phyloP scores from a whole-genome alignment of 345 rosid species.

The Excoecaria cochinchinensis region DNA sequence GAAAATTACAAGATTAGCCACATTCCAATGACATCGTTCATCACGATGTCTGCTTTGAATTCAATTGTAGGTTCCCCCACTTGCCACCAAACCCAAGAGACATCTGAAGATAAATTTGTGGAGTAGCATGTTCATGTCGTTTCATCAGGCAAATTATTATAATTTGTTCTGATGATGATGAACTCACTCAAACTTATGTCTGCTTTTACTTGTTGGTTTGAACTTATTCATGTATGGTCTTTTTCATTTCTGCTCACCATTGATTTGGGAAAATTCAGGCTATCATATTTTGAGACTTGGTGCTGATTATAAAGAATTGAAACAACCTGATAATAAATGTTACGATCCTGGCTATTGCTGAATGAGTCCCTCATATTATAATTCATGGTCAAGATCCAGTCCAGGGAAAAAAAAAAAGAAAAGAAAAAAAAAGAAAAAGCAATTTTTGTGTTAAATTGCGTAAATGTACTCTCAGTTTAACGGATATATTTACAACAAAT shows the following conservation, averaged over 20 bases:
- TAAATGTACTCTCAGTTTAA: background rate
- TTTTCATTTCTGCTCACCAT: background rate
- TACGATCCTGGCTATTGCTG: background rate
- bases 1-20: slow-evolving; percentile 41
- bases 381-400: background rate
- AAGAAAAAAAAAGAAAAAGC: too few relatives aligned
- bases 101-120: slow-evolving; percentile 9
- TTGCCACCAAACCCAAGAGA: slow-evolving; percentile 9
- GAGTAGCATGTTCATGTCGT: background rate
- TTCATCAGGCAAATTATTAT: background rate
- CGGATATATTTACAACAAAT: background rate
- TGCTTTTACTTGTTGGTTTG: background rate
- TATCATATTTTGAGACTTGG: background rate
- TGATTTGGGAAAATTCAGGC: background rate
- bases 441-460: too few relatives aligned
- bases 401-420: too few relatives aligned
- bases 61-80: slow-evolving; percentile 11
- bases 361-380: background rate
- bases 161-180: background rate
- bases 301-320: background rate
- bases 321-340: background rate
- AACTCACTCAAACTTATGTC: background rate
- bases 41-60: slow-evolving; percentile 21
- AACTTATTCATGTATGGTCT: background rate
- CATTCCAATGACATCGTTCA: slow-evolving; percentile 33